Conservation (phyloP, 225 moss, liverwort and hornwort genomes). For the Sphagnum tenellum region DNA sequence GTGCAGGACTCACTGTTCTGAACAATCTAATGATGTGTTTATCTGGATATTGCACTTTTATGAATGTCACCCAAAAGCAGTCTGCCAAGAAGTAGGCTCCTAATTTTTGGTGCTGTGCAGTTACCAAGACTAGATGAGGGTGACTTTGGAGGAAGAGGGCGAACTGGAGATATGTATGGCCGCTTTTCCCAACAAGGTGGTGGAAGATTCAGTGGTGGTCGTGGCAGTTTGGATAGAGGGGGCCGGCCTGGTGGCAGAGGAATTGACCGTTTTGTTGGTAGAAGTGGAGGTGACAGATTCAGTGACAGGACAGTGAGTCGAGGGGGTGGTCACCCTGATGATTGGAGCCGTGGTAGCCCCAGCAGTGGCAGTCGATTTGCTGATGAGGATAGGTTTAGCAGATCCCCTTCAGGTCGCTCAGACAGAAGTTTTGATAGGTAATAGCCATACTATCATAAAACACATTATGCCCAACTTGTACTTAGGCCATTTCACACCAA, state of each 20-base stretch:
- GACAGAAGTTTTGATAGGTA: neutral
- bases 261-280: slow-evolving; percentile 13
- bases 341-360: slow-evolving; percentile 9
- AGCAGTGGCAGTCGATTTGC: slow-evolving; percentile 6
- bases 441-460: no score
- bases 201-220: slow-evolving; percentile 19
- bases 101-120: slow-evolving; percentile 10
- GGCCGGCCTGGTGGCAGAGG: slow-evolving; percentile 36
- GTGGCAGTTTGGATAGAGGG: slow-evolving; percentile 22
- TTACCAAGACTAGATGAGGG: slow-evolving; percentile 51
- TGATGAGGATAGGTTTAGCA: slow-evolving; percentile 2
- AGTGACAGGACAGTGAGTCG: slow-evolving; percentile 3
- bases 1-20: no score
- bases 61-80: no score
- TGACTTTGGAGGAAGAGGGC: slow-evolving; percentile 28
- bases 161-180: slow-evolving; percentile 59
- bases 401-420: neutral
- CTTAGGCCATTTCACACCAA: no score
- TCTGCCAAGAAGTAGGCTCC: no score
- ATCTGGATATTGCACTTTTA: no score
- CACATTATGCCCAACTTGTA: no score
- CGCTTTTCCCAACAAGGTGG: slow-evolving; percentile 38
- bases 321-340: no score
- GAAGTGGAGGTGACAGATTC: slow-evolving; percentile 8
- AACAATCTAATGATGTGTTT: no score